Conservation (phyloP, 768 basidiomycete genomes). For the Panellus pusillus region DNA sequence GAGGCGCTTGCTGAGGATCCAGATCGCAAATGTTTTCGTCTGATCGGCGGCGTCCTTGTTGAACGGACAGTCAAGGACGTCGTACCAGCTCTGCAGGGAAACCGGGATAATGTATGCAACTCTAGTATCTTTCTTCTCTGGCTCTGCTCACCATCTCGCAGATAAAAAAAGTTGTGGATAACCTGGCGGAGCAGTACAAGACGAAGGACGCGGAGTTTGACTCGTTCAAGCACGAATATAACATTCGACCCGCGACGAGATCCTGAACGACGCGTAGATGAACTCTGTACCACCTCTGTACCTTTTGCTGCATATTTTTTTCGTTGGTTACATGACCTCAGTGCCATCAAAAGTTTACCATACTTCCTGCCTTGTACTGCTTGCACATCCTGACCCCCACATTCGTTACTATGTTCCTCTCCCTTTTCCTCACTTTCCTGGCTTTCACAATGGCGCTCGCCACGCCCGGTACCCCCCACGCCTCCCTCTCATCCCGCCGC, state of each 20-base stretch:
- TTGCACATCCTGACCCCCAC: conserved; percentile 31
- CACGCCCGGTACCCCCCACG: conserved; percentile 19
- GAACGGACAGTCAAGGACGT: conserved; percentile 96
- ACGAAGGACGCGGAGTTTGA: conserved; percentile 84
- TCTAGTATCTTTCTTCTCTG: conserved; percentile 6
- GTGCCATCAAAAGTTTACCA: too few relatives aligned
- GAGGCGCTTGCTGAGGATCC: conserved; percentile 84
- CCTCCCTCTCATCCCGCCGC: conserved; percentile 22
- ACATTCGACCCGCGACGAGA: conserved; percentile 57
- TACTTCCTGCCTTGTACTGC: not conserved
- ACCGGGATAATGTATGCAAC: conserved; percentile 74
- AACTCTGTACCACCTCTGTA: too few relatives aligned
- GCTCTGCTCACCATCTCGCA: conserved; percentile 32
- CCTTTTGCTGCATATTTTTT: too few relatives aligned
- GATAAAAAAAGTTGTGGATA: conserved; percentile 82
- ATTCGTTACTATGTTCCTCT: conserved; percentile 35
- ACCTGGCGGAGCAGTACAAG: conserved; percentile 85
- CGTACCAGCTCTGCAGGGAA: conserved; percentile 86
- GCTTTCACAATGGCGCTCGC: conserved; percentile 21
- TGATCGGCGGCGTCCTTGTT: conserved; percentile 94
- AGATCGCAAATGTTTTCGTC: conserved; percentile 91
- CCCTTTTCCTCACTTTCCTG: conserved; percentile 29
- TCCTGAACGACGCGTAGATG: conserved; percentile 13
- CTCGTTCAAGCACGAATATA: conserved; percentile 73
- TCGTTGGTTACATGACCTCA: too few relatives aligned